A percentile compares a stretch with the other conserved stretches of the same genome.
phyloP scores from a whole-genome alignment of 2,329 filamentous ascomycete species.

The Penicillium sp. region DNA sequence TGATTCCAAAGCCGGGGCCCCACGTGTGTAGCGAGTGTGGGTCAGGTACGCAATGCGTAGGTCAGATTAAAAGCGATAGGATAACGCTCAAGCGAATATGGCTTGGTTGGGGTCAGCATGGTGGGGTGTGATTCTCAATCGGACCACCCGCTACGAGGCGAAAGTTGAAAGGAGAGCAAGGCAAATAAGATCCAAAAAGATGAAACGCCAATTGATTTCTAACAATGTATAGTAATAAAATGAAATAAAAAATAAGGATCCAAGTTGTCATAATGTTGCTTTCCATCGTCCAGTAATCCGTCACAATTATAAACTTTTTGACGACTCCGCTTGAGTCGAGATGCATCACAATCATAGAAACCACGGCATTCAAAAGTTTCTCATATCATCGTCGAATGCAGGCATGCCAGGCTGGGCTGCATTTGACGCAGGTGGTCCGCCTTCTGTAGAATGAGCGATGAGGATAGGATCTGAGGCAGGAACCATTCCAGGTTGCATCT shows the following conservation, averaged over 20 bases:
- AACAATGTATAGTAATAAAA: constrained; percentile 5
- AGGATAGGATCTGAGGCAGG: constrained; percentile 17
- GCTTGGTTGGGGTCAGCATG: not conserved
- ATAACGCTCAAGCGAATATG: not conserved
- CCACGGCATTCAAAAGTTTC: constrained; percentile 17
- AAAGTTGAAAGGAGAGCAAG: constrained; percentile 5
- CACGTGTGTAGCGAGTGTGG: constrained; percentile 16
- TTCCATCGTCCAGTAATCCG: constrained; percentile 1
- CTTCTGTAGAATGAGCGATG: constrained; percentile 25
- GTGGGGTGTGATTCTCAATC: constrained; percentile 20
- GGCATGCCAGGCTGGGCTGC: constrained; percentile 19
- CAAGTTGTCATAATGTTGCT: constrained; percentile 5
- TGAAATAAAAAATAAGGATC: constrained; percentile 3
- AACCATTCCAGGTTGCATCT: constrained; percentile 10
- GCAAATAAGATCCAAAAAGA: not conserved
- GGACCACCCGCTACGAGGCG: constrained; percentile 20
- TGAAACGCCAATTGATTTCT: constrained; percentile 14
- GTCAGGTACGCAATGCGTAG: constrained; percentile 12
- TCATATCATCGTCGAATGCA: constrained; percentile 14
- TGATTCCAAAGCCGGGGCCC: constrained; percentile 2
- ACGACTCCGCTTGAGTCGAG: not conserved
- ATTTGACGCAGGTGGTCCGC: constrained; percentile 20
- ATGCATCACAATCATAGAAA: constrained; percentile 4
- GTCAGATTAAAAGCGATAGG: constrained; percentile 7
- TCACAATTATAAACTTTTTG: constrained; percentile 14